Conservation (phyloP, 1,139 yeast genomes). For the Yamadazyma atmosphaerica region DNA sequence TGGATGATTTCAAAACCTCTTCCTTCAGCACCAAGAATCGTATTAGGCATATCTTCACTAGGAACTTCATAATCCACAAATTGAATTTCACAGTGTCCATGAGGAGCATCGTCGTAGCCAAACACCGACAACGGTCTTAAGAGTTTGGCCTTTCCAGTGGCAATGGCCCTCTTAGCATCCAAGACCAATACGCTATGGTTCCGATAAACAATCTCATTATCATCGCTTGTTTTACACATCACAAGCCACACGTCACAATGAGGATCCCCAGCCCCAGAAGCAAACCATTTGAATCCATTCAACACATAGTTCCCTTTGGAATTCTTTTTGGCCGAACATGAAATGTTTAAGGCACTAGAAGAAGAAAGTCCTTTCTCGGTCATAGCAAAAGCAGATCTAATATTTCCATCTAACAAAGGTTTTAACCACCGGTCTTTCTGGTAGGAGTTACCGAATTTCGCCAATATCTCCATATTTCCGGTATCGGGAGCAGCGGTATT, state of each 20-base stretch:
- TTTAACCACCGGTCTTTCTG: constrained; percentile 57
- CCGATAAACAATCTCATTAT: constrained; percentile 34
- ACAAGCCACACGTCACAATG: constrained; percentile 61
- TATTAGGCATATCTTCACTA: constrained; percentile 34
- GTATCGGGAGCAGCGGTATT: constrained; percentile 72
- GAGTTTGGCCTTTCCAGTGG: constrained; percentile 51
- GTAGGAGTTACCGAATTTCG: constrained; percentile 53
- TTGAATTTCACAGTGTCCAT: constrained; percentile 67
- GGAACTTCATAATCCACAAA: constrained; percentile 56
- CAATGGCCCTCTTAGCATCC: constrained; percentile 53
- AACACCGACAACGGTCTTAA: constrained; percentile 58
- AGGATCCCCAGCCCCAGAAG: constrained; percentile 76
- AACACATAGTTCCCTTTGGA: constrained; percentile 52
- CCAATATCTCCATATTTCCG: constrained; percentile 73
- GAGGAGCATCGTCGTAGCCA: constrained; percentile 75
- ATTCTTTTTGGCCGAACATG: constrained; percentile 47
- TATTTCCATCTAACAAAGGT: constrained; percentile 59
- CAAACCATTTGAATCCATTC: constrained; percentile 75
- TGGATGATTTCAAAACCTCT: constrained; percentile 70
- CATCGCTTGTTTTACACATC: constrained; percentile 61
- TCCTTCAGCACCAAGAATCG: constrained; percentile 52
- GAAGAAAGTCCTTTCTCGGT: constrained; percentile 68
- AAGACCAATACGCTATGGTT: constrained; percentile 65
- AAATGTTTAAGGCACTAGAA: constrained; percentile 67
- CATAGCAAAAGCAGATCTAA: constrained; percentile 70